phyloP scores from a whole-genome alignment of 2,329 filamentous ascomycete genomes.

The Sarocladium brachiariae region DNA sequence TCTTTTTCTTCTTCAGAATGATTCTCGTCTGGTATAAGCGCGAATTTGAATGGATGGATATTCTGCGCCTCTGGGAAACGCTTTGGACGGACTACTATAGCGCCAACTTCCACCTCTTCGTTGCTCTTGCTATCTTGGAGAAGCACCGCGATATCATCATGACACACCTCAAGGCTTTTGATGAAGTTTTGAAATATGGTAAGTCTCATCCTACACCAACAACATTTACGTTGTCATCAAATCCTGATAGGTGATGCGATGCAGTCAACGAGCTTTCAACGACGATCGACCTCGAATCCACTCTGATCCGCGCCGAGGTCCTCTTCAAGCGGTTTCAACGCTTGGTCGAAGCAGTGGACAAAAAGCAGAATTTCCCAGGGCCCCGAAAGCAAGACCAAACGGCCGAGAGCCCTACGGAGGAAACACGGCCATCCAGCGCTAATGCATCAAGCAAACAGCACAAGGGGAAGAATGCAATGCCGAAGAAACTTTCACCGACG shows the following conservation, averaged over 20 bases:
- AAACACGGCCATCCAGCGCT: slow-evolving; percentile 10
- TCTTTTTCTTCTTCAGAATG: slow-evolving; percentile 99
- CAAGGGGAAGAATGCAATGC: slow-evolving; percentile 23
- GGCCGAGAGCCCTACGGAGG: slow-evolving; percentile 11
- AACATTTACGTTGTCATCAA: neutral
- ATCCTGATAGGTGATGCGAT: neutral
- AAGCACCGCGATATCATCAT: slow-evolving; percentile 97
- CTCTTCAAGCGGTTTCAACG: slow-evolving; percentile 85
- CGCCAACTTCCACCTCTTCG: slow-evolving; percentile 88
- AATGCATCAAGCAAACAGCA: slow-evolving; percentile 4
- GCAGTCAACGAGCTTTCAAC: slow-evolving; percentile 90
- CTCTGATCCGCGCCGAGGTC: slow-evolving; percentile 78
- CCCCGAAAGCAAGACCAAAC: slow-evolving; percentile 25
- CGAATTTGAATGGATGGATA: slow-evolving; percentile 85
- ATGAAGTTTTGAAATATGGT: slow-evolving; percentile 96
- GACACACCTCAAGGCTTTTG: slow-evolving; percentile 87
- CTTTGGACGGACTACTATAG: slow-evolving; percentile 91
- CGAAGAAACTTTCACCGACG: slow-evolving; percentile 20
- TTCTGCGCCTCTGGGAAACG: slow-evolving; percentile 82
- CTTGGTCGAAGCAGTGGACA: slow-evolving; percentile 85
- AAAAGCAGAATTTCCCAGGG: slow-evolving; percentile 76
- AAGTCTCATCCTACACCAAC: slow-evolving; percentile 28
- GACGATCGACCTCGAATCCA: slow-evolving; percentile 84
- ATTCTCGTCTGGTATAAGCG: slow-evolving; percentile 98
- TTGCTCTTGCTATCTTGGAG: slow-evolving; percentile 89